Base-by-base conservation (phyloP, 805 yeast genomes). In the Cyberlindnera suaveolens region DNA sequence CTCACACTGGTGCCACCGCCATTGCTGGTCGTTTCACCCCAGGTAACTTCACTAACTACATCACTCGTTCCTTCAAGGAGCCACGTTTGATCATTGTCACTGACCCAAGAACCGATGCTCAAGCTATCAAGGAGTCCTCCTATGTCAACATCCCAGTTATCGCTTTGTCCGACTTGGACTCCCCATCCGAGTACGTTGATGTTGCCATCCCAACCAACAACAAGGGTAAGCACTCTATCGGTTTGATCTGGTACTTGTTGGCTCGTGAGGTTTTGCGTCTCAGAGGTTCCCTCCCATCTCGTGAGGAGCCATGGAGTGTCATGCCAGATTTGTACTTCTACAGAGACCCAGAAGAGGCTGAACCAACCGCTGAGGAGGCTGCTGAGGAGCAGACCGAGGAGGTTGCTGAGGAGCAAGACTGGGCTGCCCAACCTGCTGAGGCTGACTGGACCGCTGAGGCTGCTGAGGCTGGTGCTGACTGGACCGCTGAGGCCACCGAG, bases 11-110 rank as follows among this genome's bases (percentile, higher is more conserved):
- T 75, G 96, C 99, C 62, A 91, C 98, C 63, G 90, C 99, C 71
- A 91, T 93, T 78, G 99, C 99, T 65, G 99, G 99, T 78, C 89
- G 99, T 81, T 93, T 93, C 86, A 93, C 99, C 66, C 99, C 99
- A 77, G 99, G 99, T 87, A 83, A 85, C 80, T 93, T 93, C 93
- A 93, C 99, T 72, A 93, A 93, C 82, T 93, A 93, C 81, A 93
- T 91, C 81, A 93, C 99, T 76, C 91, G 97, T 78, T 88, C 97
- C 64, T 93, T 93, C 96, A 93, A 91, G 80, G 99, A 93, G 82
- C 99, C 99, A 82, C 88, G 99, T 80, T 84, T 93, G 71, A 89
- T 93, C 72, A 79, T 93, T 65, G 99, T 93, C 68, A 91, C 98
- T 67, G 99, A 93, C 79, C 99, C 99, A 80, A 91, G 98, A 85